Percentiles rank a stretch among this genome's conserved stretches.
Evolutionary conservation across 2,329 filamentous ascomycete species (phyloP).

Genomic region (Aspergillus sergii): DNA sequence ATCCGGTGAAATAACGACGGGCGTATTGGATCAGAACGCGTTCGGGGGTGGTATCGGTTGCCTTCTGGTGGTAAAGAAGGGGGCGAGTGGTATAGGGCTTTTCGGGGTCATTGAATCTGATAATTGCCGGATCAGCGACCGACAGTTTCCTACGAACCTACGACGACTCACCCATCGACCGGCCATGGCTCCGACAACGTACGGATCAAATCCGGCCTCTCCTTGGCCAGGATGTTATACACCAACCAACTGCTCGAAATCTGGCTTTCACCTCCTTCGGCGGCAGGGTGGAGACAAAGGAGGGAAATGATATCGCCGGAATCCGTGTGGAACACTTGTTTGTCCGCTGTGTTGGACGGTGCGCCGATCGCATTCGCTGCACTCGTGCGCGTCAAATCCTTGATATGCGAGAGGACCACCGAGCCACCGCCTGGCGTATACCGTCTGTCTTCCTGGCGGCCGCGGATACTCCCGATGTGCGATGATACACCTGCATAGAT

Average conservation of each 20-base stretch:
- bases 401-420: slow-evolving; percentile 64
- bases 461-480: slow-evolving; percentile 44
- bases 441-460: slow-evolving; percentile 45
- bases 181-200: slow-evolving; percentile 54
- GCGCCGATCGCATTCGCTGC: slow-evolving; percentile 41
- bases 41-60: slow-evolving; percentile 50
- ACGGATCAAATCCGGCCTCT: slow-evolving; percentile 56
- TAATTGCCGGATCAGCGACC: background rate
- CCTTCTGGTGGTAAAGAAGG: slow-evolving; percentile 55
- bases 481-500: slow-evolving; percentile 49
- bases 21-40: slow-evolving; percentile 64
- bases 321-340: slow-evolving; percentile 60
- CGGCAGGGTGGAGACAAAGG: slow-evolving; percentile 49
- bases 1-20: slow-evolving; percentile 60
- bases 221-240: slow-evolving; percentile 58
- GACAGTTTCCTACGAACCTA: background rate
- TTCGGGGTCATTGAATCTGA: slow-evolving; percentile 55
- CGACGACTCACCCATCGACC: slow-evolving; percentile 43
- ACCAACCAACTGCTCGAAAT: slow-evolving; percentile 56
- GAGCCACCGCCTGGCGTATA: slow-evolving; percentile 33
- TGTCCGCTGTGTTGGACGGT: slow-evolving; percentile 45
- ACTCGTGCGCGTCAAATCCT: slow-evolving; percentile 52
- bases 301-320: slow-evolving; percentile 57
- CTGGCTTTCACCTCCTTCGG: slow-evolving; percentile 55
- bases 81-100: slow-evolving; percentile 48